Conservation (phyloP, 2,329 filamentous ascomycete species). For the Alternaria hordeiaustralica region DNA sequence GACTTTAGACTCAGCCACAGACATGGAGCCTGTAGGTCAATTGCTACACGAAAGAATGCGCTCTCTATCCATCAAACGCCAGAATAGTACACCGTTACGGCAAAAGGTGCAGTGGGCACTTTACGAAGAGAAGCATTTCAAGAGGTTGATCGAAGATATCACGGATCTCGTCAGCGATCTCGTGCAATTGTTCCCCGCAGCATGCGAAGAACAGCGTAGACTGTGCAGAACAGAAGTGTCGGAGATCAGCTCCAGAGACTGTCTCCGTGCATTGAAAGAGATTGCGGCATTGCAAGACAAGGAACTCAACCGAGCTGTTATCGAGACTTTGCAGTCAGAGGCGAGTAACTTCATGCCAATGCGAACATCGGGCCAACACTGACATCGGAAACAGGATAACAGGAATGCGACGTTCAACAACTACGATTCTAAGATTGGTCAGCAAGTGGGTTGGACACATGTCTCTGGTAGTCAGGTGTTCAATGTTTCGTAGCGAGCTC, state of each 20-base stretch:
- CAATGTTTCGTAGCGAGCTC: not conserved
- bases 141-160: not conserved
- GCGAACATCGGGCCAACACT: not conserved
- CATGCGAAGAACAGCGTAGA: not conserved
- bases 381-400: not conserved
- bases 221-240: not conserved
- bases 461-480: not conserved
- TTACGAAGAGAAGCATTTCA: not conserved
- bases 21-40: not conserved
- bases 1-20: not conserved
- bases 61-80: not conserved
- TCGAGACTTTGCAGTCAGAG: not conserved
- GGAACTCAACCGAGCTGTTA: not conserved
- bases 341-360: not conserved
- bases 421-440: not conserved
- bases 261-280: not conserved
- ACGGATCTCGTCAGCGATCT: not conserved
- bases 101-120: not conserved
- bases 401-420: not conserved
- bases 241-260: not conserved
- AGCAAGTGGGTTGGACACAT: not conserved
- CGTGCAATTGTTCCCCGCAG: not conserved
- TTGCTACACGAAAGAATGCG: not conserved
- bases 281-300: not conserved
- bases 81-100: not conserved